phyloP scores from a whole-genome alignment of 352 stramenopile genomes.

The Phytophthora vignae region DNA sequence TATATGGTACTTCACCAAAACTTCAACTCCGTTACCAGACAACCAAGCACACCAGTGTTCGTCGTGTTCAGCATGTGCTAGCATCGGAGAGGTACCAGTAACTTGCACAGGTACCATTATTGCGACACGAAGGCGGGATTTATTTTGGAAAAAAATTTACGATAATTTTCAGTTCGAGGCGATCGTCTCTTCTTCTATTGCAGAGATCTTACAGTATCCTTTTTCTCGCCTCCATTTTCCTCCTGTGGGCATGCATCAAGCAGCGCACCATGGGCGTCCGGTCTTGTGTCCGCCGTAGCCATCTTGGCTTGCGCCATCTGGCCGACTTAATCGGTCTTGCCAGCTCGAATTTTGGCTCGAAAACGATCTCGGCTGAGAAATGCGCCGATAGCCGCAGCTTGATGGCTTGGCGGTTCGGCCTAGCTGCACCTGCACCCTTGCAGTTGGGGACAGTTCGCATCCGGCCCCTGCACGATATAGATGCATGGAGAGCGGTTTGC shows the following conservation, averaged over 20 bases:
- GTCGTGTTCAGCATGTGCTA: no score
- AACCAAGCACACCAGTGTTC: no score
- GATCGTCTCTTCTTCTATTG: not conserved
- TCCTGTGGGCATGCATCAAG: no score
- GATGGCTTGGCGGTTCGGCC: conserved; percentile 16
- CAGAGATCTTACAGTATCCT: not conserved
- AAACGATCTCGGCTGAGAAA: conserved; percentile 20
- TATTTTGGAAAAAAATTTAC: not conserved
- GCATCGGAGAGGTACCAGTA: no score
- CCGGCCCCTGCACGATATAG: conserved; percentile 7
- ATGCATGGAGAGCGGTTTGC: not conserved
- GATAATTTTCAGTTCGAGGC: not conserved
- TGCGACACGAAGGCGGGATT: not conserved
- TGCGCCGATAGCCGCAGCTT: conserved; percentile 5
- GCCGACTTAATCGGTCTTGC: not conserved
- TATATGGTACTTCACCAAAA: no score
- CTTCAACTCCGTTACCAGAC: no score
- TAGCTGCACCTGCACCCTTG: conserved; percentile 4
- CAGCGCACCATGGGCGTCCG: not conserved
- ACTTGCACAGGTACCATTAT: not conserved
- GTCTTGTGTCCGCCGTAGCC: conserved; percentile 10
- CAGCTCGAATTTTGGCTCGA: conserved; percentile 1
- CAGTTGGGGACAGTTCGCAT: conserved; percentile 10
- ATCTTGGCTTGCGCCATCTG: conserved; percentile 5
- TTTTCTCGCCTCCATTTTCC: not conserved